A percentile compares a stretch with the other conserved stretches of the same genome.
Evolutionary conservation across 176 grass and related monocot genomes (phyloP).

Genomic region (Cenchrus americanus): DNA sequence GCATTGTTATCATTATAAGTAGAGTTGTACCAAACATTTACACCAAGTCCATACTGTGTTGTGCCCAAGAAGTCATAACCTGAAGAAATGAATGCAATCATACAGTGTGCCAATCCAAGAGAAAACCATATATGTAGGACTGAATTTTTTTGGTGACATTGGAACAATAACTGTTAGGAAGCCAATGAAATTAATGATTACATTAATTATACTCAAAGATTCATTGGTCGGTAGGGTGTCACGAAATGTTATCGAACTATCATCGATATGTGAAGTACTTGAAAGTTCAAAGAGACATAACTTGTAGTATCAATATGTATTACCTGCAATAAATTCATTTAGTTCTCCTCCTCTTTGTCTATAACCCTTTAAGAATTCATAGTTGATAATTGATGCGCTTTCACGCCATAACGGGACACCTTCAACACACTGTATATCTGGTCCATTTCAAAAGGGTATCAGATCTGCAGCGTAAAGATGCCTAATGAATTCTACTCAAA

Average conservation of each 20-base stretch:
- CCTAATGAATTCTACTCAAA: no score
- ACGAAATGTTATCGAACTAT: not conserved
- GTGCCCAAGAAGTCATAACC: conserved; percentile 88
- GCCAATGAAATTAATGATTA: not conserved
- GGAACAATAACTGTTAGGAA: conserved; percentile 1
- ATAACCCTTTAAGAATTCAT: conserved; percentile 70
- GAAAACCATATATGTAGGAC: not conserved
- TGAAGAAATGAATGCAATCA: conserved; percentile 45
- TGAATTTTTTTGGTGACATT: not conserved
- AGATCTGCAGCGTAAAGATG: conserved; percentile 36
- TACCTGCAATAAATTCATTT: conserved; percentile 90
- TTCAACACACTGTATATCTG: conserved; percentile 88
- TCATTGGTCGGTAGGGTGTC: not conserved
- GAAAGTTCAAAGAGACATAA: not conserved
- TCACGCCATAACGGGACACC: conserved; percentile 65
- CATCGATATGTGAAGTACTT: conserved; percentile 25
- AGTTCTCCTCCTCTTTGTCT: conserved; percentile 56
- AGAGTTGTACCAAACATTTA: conserved; percentile 94
- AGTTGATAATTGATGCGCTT: conserved; percentile 60
- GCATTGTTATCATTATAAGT: conserved; percentile 74
- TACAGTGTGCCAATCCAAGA: conserved; percentile 27
- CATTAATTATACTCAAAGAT: not conserved
- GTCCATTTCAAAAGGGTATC: conserved; percentile 48
- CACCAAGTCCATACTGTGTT: conserved; percentile 48
- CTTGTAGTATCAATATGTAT: conserved; percentile 29